These are phyloP conservation scores for Annulohypoxylon nitens DNA, from an alignment of 495 filamentous ascomycete species.

Conservation along the genomic window DNA sequence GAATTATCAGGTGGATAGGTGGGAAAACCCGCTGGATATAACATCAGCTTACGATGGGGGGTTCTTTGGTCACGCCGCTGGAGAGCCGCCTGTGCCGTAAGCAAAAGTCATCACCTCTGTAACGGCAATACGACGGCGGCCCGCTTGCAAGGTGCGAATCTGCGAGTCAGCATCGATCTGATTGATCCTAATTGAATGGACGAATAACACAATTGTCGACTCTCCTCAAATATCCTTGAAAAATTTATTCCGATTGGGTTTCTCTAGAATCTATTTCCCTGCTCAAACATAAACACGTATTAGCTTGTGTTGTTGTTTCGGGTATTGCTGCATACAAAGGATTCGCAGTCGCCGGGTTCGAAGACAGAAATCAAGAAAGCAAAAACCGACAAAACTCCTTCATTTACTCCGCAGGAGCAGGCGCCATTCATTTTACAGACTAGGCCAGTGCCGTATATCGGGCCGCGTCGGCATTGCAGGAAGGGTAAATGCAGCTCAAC, in stretches of 20 bases:
- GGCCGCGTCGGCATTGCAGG: slow-evolving; percentile 34
- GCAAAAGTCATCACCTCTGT: slow-evolving; percentile 35
- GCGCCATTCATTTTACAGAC: not conserved
- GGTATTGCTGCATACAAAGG: slow-evolving; percentile 38
- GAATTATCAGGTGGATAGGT: slow-evolving; percentile 16
- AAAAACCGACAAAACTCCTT: slow-evolving; percentile 10
- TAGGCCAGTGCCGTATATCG: slow-evolving; percentile 23
- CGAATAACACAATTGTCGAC: slow-evolving; percentile 22
- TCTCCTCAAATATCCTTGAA: slow-evolving; percentile 5
- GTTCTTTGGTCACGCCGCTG: slow-evolving; percentile 32
- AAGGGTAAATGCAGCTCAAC: slow-evolving; percentile 31
- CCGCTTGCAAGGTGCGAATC: slow-evolving; percentile 39
- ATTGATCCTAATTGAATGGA: slow-evolving; percentile 5
- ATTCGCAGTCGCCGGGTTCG: slow-evolving; percentile 26
- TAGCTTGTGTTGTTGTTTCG: slow-evolving; percentile 18
- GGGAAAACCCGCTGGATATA: slow-evolving; percentile 43
- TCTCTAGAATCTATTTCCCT: slow-evolving; percentile 16
- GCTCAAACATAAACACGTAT: slow-evolving; percentile 33
- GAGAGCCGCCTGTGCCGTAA: slow-evolving; percentile 43
- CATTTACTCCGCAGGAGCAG: not conserved
- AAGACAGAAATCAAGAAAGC: slow-evolving; percentile 13
- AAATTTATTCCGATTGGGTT: slow-evolving; percentile 31
- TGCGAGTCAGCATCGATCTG: slow-evolving; percentile 44
- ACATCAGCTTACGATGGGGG: slow-evolving; percentile 45
- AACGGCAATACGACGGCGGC: slow-evolving; percentile 37